Conservation (phyloP, 2,329 filamentous ascomycete genomes). For the Chaetomium sp. region DNA sequence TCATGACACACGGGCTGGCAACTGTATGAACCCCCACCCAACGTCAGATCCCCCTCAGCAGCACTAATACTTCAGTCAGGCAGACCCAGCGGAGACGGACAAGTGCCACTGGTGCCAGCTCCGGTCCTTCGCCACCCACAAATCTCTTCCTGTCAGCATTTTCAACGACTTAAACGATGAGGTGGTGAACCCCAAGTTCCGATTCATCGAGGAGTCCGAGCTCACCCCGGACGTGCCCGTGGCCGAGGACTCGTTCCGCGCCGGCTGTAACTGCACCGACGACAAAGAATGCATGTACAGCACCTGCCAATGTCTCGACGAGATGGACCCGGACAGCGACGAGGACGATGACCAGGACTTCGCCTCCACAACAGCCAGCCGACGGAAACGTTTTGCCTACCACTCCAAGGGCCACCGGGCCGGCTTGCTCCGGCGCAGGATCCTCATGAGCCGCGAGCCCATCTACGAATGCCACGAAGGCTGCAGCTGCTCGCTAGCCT, state of each 20-base stretch:
- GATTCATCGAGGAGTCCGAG: constrained; percentile 59
- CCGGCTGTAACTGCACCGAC: constrained; percentile 61
- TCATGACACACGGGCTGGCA: constrained; percentile 40
- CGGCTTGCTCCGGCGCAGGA: constrained; percentile 45
- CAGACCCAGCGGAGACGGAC: constrained; percentile 32
- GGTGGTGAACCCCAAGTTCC: constrained; percentile 56
- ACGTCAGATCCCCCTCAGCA: not conserved
- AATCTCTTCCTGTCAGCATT: constrained; percentile 50
- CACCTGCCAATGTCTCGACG: constrained; percentile 59
- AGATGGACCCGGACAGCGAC: constrained; percentile 50
- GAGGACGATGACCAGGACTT: constrained; percentile 46
- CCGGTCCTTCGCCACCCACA: constrained; percentile 45
- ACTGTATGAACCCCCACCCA: not conserved
- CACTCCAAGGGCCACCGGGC: constrained; percentile 46
- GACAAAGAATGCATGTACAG: constrained; percentile 61
- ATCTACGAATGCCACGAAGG: constrained; percentile 76
- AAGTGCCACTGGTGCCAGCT: constrained; percentile 59
- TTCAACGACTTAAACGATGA: constrained; percentile 53
- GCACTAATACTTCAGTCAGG: constrained; percentile 6
- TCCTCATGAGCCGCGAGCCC: constrained; percentile 49
- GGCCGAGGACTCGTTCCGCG: constrained; percentile 55
- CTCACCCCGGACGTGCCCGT: constrained; percentile 53
- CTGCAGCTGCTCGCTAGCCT: constrained; percentile 58
- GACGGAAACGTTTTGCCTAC: constrained; percentile 54
- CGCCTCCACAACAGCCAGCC: constrained; percentile 30